Conservation (phyloP, 2,329 filamentous ascomycete genomes). For the Cordyceps pruinosa region DNA sequence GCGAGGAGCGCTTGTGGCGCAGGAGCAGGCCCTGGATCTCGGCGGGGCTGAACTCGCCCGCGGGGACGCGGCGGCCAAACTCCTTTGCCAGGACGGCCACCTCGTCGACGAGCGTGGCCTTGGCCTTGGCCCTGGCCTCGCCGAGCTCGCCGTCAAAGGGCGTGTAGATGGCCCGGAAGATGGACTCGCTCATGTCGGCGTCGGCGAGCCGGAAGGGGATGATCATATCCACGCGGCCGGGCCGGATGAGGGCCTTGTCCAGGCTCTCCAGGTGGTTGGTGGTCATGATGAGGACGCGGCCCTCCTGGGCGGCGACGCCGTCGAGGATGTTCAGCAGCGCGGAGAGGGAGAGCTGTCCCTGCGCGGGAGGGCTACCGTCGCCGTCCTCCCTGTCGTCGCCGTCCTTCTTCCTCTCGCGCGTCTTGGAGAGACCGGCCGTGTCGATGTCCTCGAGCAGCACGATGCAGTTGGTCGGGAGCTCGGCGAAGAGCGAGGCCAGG, state of each 20-base stretch:
- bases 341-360: slow-evolving; percentile 56
- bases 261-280: slow-evolving; percentile 58
- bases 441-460: slow-evolving; percentile 74
- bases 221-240: slow-evolving; percentile 54
- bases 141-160: slow-evolving; percentile 35
- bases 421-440: slow-evolving; percentile 61
- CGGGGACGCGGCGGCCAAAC: slow-evolving; percentile 46
- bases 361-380: background rate
- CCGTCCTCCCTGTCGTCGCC: slow-evolving; percentile 19
- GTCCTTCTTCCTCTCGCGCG: slow-evolving; percentile 33
- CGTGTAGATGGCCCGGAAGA: slow-evolving; percentile 54
- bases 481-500: slow-evolving; percentile 55
- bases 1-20: slow-evolving; percentile 46
- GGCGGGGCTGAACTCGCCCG: slow-evolving; percentile 51
- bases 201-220: slow-evolving; percentile 52
- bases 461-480: slow-evolving; percentile 62
- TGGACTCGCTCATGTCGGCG: slow-evolving; percentile 41
- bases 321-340: slow-evolving; percentile 77
- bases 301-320: slow-evolving; percentile 59
- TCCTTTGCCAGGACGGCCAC: slow-evolving; percentile 39
- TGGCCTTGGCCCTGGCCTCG: slow-evolving; percentile 16
- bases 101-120: slow-evolving; percentile 22
- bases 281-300: slow-evolving; percentile 58
- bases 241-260: slow-evolving; percentile 55
- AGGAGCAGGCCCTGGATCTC: slow-evolving; percentile 55